Base-by-base conservation (phyloP, 192 early-diverging fungal genomes). In the Lobosporangium transversale region DNA sequence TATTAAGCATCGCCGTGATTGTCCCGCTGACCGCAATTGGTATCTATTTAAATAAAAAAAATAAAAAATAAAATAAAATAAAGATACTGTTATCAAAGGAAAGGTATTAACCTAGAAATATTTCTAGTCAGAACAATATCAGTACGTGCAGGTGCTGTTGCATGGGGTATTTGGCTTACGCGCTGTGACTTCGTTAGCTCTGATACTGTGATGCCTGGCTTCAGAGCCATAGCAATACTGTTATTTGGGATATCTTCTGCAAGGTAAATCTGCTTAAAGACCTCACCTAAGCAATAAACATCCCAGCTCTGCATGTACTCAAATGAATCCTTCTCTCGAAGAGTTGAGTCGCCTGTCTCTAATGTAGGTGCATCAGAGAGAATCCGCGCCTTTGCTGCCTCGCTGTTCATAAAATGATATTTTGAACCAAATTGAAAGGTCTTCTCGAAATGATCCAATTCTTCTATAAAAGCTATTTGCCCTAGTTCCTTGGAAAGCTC, bases 281-380 rank as follows among this genome's bases (percentile, higher is more conserved):
- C 61, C 15, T 78, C 53, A 8, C 84, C 87, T 18, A 88, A 53
- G 30, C 83, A 80, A 32, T 70, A 78, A n/a, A 85, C 78, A 61
- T 88, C 87, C 67, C 81, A 81, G 11, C 85, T 83, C 42, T 82
- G 70, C 48, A 74, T 84, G 29, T 79, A 88, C 55, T 52, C 70
- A 47, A 81, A 86, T 56, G 66, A 61, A 17, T 69, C 51, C 23
- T 68, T 60, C 4, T 53, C 45, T 9, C 23, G 36, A 3, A 50
- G 10, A 10, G 3, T n/a, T 7, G 50, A 20, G 7, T 43, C 52
- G 12, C 26, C 36, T 0, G 52, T 45, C 12, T 65, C 62, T 11
- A 17, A 20, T 5, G 24, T 31, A 2, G 36, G 66, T 12, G 17
- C 17, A 21, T 62, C 50, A 6, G 55, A 48, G 18, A 68, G 42